Percentiles rank a stretch among this genome's conserved stretches.
Conservation (phyloP, 176 grass and related monocot species). For the Aegilops umbellulata region DNA sequence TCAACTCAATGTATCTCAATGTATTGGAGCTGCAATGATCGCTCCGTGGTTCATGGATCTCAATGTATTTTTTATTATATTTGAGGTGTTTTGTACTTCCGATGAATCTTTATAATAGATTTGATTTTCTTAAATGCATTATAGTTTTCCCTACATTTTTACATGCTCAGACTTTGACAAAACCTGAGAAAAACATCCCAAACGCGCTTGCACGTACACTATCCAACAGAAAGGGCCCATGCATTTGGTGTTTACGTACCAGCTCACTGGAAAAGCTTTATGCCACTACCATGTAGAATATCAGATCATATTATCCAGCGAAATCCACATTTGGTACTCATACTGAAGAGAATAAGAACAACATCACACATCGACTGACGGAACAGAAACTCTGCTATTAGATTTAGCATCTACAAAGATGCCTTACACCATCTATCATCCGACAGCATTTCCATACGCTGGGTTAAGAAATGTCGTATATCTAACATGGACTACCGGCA, state of each 20-base stretch:
- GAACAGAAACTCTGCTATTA: not conserved
- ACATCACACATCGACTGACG: not conserved
- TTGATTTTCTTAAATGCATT: too few relatives aligned
- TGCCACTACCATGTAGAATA: not conserved
- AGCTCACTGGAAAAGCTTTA: not conserved
- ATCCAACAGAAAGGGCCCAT: not conserved
- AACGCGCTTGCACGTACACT: not conserved
- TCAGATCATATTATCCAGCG: not conserved
- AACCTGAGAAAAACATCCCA: not conserved
- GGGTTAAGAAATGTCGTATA: slow-evolving; percentile 12
- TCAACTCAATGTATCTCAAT: too few relatives aligned
- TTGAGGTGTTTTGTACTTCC: too few relatives aligned
- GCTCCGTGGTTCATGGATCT: too few relatives aligned
- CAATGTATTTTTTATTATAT: too few relatives aligned
- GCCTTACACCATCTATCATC: slow-evolving; percentile 35
- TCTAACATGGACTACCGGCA: slow-evolving; percentile 8
- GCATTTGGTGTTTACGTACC: not conserved
- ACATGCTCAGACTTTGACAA: not conserved
- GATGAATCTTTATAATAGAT: too few relatives aligned
- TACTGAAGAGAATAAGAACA: not conserved
- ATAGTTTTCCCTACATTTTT: not conserved
- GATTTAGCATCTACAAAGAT: slow-evolving; percentile 25
- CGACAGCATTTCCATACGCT: slow-evolving; percentile 7
- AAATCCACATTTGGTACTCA: not conserved
- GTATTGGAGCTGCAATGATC: too few relatives aligned